A percentile compares a stretch with the other conserved stretches of the same genome.
Conservation (phyloP, 2,329 filamentous ascomycete species). For the Nemania abortiva region DNA sequence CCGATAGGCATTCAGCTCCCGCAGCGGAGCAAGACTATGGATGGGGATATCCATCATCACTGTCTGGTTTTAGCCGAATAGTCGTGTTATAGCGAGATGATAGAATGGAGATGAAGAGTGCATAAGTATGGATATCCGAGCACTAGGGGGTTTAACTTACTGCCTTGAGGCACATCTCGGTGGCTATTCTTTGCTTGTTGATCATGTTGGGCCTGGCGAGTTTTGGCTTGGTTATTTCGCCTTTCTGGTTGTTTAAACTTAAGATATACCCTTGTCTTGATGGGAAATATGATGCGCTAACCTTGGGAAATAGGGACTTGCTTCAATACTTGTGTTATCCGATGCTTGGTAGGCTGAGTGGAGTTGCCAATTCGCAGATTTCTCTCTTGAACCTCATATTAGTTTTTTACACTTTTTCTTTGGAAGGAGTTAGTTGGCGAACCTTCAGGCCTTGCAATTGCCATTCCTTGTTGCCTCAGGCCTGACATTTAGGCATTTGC, state of each 20-base stretch:
- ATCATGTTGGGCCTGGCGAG: neutral
- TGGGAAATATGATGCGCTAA: neutral
- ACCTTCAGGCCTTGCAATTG: neutral
- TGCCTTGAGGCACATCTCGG: neutral
- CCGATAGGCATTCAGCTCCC: constrained; percentile 18
- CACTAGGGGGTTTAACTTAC: neutral
- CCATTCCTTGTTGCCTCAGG: neutral
- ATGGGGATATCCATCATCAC: neutral
- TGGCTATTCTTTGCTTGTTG: neutral
- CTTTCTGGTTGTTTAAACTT: neutral
- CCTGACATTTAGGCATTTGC: neutral
- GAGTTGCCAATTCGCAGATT: neutral
- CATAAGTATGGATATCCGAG: neutral
- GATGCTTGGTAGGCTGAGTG: neutral
- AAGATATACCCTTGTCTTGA: neutral
- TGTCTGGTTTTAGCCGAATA: neutral
- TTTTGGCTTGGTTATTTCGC: neutral
- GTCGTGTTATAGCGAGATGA: neutral
- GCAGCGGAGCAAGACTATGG: neutral
- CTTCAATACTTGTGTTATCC: neutral
- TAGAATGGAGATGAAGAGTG: neutral
- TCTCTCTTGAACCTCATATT: neutral
- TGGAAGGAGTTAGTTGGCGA: neutral
- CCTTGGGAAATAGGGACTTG: constrained; percentile 10
- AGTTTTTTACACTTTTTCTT: neutral